Percentiles rank a stretch among this genome's conserved stretches.
Evolutionary conservation across 257 asterid species (phyloP).

Genomic region (Cynanchum wilfordii): DNA sequence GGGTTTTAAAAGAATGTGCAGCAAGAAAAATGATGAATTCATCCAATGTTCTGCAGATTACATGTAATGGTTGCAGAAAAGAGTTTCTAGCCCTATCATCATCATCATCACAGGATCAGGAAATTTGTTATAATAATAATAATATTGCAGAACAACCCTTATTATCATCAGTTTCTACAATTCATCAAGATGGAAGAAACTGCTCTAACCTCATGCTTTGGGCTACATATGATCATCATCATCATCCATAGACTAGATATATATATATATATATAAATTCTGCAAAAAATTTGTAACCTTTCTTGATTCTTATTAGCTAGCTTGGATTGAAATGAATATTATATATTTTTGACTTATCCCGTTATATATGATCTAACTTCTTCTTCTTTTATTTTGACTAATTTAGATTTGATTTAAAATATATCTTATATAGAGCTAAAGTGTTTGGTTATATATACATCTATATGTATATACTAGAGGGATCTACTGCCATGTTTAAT

Average conservation of each 20-base stretch:
- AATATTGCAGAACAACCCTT: slow-evolving; percentile 1
- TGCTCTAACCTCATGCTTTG: slow-evolving; percentile 6
- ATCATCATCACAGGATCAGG: background rate
- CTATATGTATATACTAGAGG: no score
- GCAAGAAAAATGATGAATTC: slow-evolving; percentile 16
- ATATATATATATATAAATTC: background rate
- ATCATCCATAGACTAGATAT: background rate
- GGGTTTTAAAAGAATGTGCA: slow-evolving; percentile 18
- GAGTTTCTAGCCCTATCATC: slow-evolving; percentile 11
- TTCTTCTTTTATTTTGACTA: background rate
- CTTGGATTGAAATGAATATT: no score
- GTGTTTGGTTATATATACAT: background rate
- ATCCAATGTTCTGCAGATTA: slow-evolving; percentile 17
- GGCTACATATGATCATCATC: background rate
- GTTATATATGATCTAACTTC: background rate
- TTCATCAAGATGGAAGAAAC: background rate
- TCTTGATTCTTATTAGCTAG: background rate
- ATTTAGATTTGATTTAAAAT: no score
- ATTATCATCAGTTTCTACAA: slow-evolving; percentile 2
- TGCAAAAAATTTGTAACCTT: background rate
- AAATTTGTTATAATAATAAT: background rate
- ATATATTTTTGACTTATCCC: background rate
- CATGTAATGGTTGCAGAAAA: slow-evolving; percentile 31
- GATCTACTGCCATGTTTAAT: no score
- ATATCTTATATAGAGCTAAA: no score